Base-by-base conservation (phyloP, 31 red algal species). In the Odonthalia washingtoniensis region DNA sequence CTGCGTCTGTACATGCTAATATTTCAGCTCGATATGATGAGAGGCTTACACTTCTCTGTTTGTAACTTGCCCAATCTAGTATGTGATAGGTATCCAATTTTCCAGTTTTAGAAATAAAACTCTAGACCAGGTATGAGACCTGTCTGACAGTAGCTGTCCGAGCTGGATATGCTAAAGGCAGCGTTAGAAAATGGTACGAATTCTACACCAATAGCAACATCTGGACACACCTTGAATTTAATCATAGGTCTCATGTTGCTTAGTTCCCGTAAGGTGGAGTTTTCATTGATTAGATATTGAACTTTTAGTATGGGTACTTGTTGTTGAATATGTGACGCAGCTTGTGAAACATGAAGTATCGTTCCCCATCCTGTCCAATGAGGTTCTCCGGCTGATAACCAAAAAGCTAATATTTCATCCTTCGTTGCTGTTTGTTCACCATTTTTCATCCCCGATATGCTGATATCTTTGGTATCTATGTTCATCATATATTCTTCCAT, bases 171-270 rank as follows among this genome's bases (percentile, higher is more conserved):
- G 62, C 81, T 89, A 57, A 81, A 89, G 4, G 86, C 31, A 43
- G 86, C 78, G 46, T 90, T 78, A 35, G 87, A 90, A 57, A 83
- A 90, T 9, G 76, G 65, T 32, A 72, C 86, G 0, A 83, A 0
- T 49, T 27, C 53, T 0, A 78, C 78, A 0, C 18, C 3, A 16
- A 37, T 0, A 5, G 60, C 40, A 28, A 3, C 4, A 30, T 33
- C 66, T 43, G 3, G 0, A 39, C 57, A 67, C 4, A 21, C 6
- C n/a, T 44, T 42, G 2, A 52, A 90, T 4, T n/a, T 0, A 9
- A 90, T 67, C 36, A 45, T 3, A 17, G 57, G 38, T 14, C 37
- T 67, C 40, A 82, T 0, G 65, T 75, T 49, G 35, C 46, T 38
- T 64, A 90, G 52, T 53, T 90, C 78, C 21, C 35, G 27, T n/a